phyloP scores from a whole-genome alignment of 2,329 filamentous ascomycete genomes.

The Claviceps purpurea region DNA sequence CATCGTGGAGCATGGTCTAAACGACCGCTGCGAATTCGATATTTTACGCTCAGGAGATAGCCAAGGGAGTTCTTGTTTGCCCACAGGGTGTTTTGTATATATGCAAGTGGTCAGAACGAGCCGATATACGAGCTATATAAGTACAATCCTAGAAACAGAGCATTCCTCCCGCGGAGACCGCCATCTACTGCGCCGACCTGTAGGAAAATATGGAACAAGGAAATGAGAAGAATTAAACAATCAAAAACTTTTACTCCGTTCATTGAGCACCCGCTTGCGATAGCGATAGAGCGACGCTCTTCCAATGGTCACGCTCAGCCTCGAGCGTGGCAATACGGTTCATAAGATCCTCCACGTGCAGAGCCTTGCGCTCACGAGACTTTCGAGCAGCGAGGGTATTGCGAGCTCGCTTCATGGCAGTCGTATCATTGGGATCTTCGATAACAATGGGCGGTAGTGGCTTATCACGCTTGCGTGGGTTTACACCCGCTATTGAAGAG shows the following conservation, averaged over 20 bases:
- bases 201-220: background rate
- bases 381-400: conserved; percentile 92
- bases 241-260: conserved; percentile 1
- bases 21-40: background rate
- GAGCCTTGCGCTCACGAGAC: conserved; percentile 75
- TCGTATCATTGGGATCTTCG: conserved; percentile 56
- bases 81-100: background rate
- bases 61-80: background rate
- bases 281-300: conserved; percentile 36
- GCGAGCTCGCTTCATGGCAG: conserved; percentile 84
- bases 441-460: conserved; percentile 66
- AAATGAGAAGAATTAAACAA: background rate
- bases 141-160: background rate
- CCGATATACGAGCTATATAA: background rate
- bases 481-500: conserved; percentile 57
- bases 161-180: background rate
- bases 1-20: background rate
- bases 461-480: conserved; percentile 64
- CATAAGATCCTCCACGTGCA: conserved; percentile 63
- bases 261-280: conserved; percentile 12
- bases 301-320: conserved; percentile 53
- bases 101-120: background rate
- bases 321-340: conserved; percentile 56
- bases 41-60: background rate
- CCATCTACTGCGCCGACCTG: background rate